phyloP scores from a whole-genome alignment of 805 yeast genomes.

The Wickerhamiella kazuoi region DNA sequence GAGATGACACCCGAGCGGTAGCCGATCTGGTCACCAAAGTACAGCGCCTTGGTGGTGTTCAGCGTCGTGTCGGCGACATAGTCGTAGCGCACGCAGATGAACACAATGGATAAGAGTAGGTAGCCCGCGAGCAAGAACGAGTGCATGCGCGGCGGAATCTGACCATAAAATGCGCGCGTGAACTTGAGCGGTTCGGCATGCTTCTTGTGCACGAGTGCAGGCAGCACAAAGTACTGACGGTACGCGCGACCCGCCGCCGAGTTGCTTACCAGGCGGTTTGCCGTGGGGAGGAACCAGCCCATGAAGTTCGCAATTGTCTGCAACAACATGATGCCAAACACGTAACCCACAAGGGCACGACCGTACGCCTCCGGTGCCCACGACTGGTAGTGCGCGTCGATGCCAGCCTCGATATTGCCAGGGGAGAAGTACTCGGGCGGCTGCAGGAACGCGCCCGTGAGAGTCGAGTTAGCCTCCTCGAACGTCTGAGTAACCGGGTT shows the following conservation, averaged over 20 bases:
- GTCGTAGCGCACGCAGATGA: neutral
- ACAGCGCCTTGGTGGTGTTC: neutral
- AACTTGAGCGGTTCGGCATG: constrained; percentile 2
- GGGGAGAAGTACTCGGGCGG: neutral
- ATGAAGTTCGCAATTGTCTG: constrained; percentile 5
- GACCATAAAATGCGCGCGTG: neutral
- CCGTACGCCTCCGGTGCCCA: constrained; percentile 1
- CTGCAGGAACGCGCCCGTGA: constrained; percentile 2
- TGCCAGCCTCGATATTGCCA: neutral
- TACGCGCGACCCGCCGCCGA: neutral
- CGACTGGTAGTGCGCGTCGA: constrained; percentile 1
- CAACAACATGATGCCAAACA: constrained; percentile 6
- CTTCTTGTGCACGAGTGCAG: constrained; percentile 2
- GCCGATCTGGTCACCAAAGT: neutral
- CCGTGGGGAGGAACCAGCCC: constrained; percentile 4
- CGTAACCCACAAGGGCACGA: constrained; percentile 3
- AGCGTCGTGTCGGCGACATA: neutral
- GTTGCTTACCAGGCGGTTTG: neutral
- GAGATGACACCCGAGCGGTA: constrained; percentile 8
- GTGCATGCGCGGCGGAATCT: constrained; percentile 4
- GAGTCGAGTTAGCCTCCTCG: constrained; percentile 1
- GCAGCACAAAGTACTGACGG: constrained; percentile 1
- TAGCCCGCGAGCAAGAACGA: neutral
- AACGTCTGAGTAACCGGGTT: constrained; percentile 4
- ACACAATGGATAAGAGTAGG: neutral